Evolutionary conservation across 139 green algal genomes (phyloP).

Genomic region (Spirogloea muscicola): DNA sequence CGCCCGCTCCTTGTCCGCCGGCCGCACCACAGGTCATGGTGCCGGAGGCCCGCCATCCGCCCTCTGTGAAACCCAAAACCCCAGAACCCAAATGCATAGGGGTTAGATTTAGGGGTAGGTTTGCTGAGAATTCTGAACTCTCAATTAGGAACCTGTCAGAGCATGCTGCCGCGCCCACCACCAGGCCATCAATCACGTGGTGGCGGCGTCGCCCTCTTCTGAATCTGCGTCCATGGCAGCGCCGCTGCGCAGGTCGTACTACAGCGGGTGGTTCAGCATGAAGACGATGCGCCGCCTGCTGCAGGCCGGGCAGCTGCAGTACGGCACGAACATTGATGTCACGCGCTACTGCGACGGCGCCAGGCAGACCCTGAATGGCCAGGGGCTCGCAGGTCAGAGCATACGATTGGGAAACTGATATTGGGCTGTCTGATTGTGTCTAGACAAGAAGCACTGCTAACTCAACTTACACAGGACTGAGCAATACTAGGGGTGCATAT

Average conservation of each 20-base stretch:
- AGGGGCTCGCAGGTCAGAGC: constrained; percentile 48
- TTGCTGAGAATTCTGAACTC: neutral
- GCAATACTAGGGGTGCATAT: neutral
- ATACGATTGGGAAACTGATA: neutral
- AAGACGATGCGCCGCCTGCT: constrained; percentile 55
- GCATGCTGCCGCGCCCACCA: neutral
- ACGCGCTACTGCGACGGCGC: constrained; percentile 50
- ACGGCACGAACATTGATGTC: constrained; percentile 66
- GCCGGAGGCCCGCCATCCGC: constrained; percentile 44
- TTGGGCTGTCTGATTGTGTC: too few species aligned
- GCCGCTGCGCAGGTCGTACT: constrained; percentile 28
- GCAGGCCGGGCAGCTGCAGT: constrained; percentile 49
- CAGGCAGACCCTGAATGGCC: constrained; percentile 54
- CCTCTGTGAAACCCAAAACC: neutral
- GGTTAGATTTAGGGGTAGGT: neutral
- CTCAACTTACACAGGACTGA: neutral
- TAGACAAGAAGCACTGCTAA: too few species aligned
- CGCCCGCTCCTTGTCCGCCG: constrained; percentile 57
- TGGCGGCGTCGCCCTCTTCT: neutral
- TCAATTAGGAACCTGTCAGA: neutral
- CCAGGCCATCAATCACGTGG: neutral
- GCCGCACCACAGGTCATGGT: constrained; percentile 38
- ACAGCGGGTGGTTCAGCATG: constrained; percentile 44
- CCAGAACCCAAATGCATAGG: neutral
- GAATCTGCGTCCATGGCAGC: constrained; percentile 2